Evolutionary conservation across 176 grass and related monocot species (phyloP), one percentile per base, ranked within the genome.

Genomic region (Rhynchospora tenuis): DNA sequence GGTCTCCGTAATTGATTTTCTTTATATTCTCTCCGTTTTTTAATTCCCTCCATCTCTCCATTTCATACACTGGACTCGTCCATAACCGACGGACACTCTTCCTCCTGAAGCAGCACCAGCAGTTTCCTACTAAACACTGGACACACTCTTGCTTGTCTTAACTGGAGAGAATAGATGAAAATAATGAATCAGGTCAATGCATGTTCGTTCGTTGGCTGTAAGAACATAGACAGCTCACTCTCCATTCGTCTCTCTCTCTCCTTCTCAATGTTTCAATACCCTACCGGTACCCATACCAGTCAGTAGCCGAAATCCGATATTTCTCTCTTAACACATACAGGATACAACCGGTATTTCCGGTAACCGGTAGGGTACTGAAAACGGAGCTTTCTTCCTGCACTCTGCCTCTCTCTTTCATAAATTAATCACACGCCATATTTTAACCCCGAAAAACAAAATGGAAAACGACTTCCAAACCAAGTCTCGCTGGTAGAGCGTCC

Each of bases 391-490:
- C 72, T 85, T 85, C 79, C 50, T 81, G 59, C 79, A 19, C 59
- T 27, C 79, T 24, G 33, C 47, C 55, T 64, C 79, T 50, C 61
- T 48, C 14, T 72, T 16, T 50, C 5, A 75, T 75, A 54, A 54
- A 50, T 73, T 50, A 50, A 48, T 31, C 16, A 10, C 12, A 9
- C 45, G n/a, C 15, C 20, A 15, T 73, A 61, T 84, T 23, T 85
- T 48, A 50, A 23, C 69, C 16, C 69, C n/a, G 9, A 76, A 58
- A 73, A 58, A 73, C 67, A 62, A 42, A 48, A 31, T 78, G 45
- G 80, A 82, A 64, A 82, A 52, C 61, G 80, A 82, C 80, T 82
- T 82, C 45, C 45, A 67, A 68, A 64, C 80, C 80, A 82, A 82
- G 61, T 51, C 42, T 54, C 17, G 61, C 80, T 82, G 80, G 80